Percentiles rank a stretch among this genome's conserved stretches.
Conservation (phyloP, 768 basidiomycete genomes). For the Tulasnella sp. region DNA sequence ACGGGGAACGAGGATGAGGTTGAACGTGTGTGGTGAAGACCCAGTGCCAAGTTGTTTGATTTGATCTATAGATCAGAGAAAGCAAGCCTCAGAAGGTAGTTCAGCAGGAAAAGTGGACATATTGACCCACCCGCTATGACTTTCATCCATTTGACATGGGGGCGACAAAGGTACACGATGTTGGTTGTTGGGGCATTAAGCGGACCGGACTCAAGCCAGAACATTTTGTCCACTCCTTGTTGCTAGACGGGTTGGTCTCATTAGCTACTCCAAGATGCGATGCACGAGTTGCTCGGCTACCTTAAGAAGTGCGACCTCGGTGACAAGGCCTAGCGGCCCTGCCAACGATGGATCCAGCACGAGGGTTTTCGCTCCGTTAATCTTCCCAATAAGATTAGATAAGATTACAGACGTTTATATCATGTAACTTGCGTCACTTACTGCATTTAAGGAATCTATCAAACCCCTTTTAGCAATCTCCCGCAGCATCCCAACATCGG, state of each 20-base stretch:
- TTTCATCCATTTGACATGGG: slow-evolving; percentile 72
- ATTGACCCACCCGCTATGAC: slow-evolving; percentile 72
- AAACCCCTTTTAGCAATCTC: slow-evolving; percentile 73
- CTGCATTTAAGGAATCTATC: slow-evolving; percentile 77
- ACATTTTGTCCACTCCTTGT: slow-evolving; percentile 99
- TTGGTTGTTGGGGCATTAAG: slow-evolving; percentile 74
- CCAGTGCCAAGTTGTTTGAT: slow-evolving; percentile 70
- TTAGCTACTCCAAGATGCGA: not conserved
- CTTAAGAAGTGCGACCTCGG: slow-evolving; percentile 87
- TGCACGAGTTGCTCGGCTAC: no score
- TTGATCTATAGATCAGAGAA: slow-evolving; percentile 50
- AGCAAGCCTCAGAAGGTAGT: not conserved
- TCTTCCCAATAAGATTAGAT: slow-evolving; percentile 32
- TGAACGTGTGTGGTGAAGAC: slow-evolving; percentile 32
- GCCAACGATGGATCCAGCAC: slow-evolving; percentile 83
- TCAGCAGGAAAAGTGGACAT: not conserved
- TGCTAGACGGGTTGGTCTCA: slow-evolving; percentile 41
- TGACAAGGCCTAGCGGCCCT: slow-evolving; percentile 89
- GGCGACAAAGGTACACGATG: slow-evolving; percentile 86
- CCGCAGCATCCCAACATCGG: slow-evolving; percentile 33
- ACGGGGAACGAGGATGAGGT: not conserved
- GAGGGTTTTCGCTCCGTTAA: slow-evolving; percentile 90
- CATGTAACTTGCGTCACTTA: slow-evolving; percentile 22
- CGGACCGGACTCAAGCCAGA: slow-evolving; percentile 91
- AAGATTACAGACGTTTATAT: not conserved